Percentiles rank a stretch among this genome's conserved stretches.
Evolutionary conservation across 2,329 filamentous ascomycete genomes (phyloP).

Genomic region (Diaporthe batatas): DNA sequence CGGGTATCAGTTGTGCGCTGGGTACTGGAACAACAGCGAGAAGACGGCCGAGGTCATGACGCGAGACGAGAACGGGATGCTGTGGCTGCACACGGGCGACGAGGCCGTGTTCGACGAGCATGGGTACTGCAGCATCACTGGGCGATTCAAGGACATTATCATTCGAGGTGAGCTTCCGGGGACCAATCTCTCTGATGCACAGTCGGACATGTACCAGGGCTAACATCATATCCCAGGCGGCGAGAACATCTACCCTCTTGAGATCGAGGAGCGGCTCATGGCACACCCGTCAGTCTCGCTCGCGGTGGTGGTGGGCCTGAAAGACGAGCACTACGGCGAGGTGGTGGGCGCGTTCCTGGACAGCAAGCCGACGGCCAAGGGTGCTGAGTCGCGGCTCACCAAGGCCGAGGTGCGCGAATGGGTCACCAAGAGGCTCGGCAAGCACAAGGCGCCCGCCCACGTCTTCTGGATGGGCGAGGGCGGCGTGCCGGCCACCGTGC

Average conservation of each 20-base stretch:
- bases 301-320: conserved; percentile 79
- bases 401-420: conserved; percentile 72
- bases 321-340: conserved; percentile 79
- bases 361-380: conserved; percentile 48
- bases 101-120: conserved; percentile 76
- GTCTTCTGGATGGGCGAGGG: conserved; percentile 81
- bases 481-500: conserved; percentile 67
- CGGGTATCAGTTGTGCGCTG: conserved; percentile 80
- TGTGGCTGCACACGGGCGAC: conserved; percentile 79
- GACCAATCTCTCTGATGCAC: neutral
- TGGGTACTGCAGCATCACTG: conserved; percentile 80
- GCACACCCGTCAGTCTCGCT: conserved; percentile 71
- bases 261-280: conserved; percentile 80
- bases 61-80: conserved; percentile 63
- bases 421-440: conserved; percentile 72
- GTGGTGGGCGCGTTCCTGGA: conserved; percentile 77
- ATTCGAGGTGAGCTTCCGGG: conserved; percentile 68
- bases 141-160: conserved; percentile 84
- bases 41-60: conserved; percentile 77
- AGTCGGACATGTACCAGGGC: neutral
- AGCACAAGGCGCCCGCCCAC: conserved; percentile 78
- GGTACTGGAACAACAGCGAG: conserved; percentile 77
- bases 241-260: conserved; percentile 80
- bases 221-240: conserved; percentile 61
- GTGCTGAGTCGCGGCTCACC: conserved; percentile 54